These are phyloP conservation scores for Nemania bipapillata DNA, from an alignment of 2,329 filamentous ascomycete species.

Conservation along the genomic window DNA sequence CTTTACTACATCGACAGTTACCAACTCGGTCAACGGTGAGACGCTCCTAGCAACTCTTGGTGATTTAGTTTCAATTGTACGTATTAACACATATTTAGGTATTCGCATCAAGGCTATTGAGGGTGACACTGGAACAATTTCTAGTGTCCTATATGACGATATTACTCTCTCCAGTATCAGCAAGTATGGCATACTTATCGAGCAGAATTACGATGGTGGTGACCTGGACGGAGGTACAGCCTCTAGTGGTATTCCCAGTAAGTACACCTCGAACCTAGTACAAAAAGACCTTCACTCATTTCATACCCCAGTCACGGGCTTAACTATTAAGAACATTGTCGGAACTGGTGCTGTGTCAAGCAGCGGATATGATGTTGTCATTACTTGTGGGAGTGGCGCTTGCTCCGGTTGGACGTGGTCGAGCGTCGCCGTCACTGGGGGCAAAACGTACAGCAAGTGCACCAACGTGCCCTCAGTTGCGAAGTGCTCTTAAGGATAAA, in stretches of 20 bases:
- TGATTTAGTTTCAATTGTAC: neutral
- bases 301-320: neutral
- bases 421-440: constrained; percentile 7
- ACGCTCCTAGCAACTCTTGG: neutral
- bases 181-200: constrained; percentile 10
- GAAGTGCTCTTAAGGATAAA: neutral
- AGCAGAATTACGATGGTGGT: constrained; percentile 15
- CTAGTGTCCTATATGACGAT: constrained; percentile 4
- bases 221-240: constrained; percentile 7
- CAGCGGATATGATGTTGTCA: constrained; percentile 7
- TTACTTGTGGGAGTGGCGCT: constrained; percentile 6
- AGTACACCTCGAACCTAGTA: neutral
- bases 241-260: constrained; percentile 8
- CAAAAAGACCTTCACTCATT: neutral
- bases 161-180: constrained; percentile 9
- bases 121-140: constrained; percentile 3
- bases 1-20: constrained; percentile 8
- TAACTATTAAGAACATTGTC: constrained; percentile 13
- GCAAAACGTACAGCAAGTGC: constrained; percentile 1
- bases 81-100: neutral
- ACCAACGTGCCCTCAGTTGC: constrained; percentile 9
- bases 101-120: constrained; percentile 9
- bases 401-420: constrained; percentile 13
- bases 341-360: constrained; percentile 7
- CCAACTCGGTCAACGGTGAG: constrained; percentile 8